phyloP scores from a whole-genome alignment of 805 yeast species.

The Dipodascus geniculatus region DNA sequence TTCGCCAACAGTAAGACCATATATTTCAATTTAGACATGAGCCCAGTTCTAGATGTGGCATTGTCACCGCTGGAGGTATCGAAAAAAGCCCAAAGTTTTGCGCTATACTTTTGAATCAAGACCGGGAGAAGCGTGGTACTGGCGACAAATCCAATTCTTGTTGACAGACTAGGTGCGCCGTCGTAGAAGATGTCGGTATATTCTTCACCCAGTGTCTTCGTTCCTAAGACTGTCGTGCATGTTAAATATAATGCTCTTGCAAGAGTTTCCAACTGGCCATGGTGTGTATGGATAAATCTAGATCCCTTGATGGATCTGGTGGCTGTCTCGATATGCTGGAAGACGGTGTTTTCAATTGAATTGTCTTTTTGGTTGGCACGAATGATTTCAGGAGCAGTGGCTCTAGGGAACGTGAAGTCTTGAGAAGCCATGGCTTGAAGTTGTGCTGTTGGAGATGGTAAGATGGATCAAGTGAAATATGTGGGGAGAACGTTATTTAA shows the following conservation, averaged over 20 bases:
- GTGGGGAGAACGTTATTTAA: too few species aligned
- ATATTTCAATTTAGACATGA: slow-evolving; percentile 4
- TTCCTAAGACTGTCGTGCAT: slow-evolving; percentile 63
- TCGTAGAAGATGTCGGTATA: slow-evolving; percentile 51
- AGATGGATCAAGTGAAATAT: too few species aligned
- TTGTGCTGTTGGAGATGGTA: too few species aligned
- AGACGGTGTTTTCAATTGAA: slow-evolving; percentile 48
- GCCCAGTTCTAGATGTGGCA: slow-evolving; percentile 2
- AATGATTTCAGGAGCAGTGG: slow-evolving; percentile 81
- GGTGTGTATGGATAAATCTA: slow-evolving; percentile 49
- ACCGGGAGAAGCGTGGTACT: slow-evolving; percentile 58
- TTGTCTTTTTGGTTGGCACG: slow-evolving; percentile 86
- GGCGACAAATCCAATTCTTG: slow-evolving; percentile 47
- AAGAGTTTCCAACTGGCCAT: slow-evolving; percentile 46
- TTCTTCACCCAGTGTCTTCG: slow-evolving; percentile 87
- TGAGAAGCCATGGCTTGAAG: background rate
- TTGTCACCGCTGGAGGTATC: slow-evolving; percentile 1
- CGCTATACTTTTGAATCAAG: slow-evolving; percentile 16
- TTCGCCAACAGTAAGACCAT: background rate
- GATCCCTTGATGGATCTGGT: slow-evolving; percentile 38
- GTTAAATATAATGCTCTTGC: slow-evolving; percentile 55
- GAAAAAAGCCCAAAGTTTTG: slow-evolving; percentile 13
- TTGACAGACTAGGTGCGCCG: slow-evolving; percentile 18
- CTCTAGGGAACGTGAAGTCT: slow-evolving; percentile 41
- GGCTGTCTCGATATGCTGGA: slow-evolving; percentile 43